Evolutionary conservation across 306 rosid species (phyloP).

Genomic region (Chamaecrista fasciculata): DNA sequence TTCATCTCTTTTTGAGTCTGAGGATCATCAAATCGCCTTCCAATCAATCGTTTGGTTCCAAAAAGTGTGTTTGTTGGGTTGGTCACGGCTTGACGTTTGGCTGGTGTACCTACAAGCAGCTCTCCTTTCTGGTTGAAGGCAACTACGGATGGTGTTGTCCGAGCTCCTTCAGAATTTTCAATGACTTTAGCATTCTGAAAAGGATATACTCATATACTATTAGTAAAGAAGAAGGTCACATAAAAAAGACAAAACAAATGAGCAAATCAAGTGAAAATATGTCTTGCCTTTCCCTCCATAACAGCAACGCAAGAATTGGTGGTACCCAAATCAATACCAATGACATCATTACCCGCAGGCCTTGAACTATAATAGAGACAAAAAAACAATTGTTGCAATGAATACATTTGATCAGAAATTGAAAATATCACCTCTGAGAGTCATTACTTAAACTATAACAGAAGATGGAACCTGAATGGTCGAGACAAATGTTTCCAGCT

Average conservation of each 20-base stretch:
- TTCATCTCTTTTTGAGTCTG: conserved; percentile 92
- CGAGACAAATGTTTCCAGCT: conserved; percentile 61
- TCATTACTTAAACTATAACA: not conserved
- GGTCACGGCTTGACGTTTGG: conserved; percentile 84
- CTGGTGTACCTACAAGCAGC: conserved; percentile 80
- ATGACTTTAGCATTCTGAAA: conserved; percentile 76
- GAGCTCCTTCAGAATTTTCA: conserved; percentile 82
- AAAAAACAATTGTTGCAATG: not conserved
- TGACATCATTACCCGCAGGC: conserved; percentile 71
- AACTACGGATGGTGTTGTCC: conserved; percentile 87
- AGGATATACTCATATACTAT: not conserved
- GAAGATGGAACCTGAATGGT: conserved; percentile 59
- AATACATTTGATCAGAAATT: not conserved
- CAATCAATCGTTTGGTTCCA: conserved; percentile 78
- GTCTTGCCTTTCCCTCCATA: conserved; percentile 77
- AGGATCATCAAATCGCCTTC: conserved; percentile 76
- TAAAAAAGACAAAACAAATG: not conserved
- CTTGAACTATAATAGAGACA: conserved; percentile 47
- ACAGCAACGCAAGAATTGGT: conserved; percentile 87
- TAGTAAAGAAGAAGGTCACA: not conserved
- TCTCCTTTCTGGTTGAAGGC: conserved; percentile 85
- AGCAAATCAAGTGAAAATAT: not conserved
- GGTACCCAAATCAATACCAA: conserved; percentile 86
- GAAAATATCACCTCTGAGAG: not conserved
- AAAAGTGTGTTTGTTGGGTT: conserved; percentile 76